Base-by-base conservation (phyloP, 2,329 filamentous ascomycete species). In the Orbilia javanica region DNA sequence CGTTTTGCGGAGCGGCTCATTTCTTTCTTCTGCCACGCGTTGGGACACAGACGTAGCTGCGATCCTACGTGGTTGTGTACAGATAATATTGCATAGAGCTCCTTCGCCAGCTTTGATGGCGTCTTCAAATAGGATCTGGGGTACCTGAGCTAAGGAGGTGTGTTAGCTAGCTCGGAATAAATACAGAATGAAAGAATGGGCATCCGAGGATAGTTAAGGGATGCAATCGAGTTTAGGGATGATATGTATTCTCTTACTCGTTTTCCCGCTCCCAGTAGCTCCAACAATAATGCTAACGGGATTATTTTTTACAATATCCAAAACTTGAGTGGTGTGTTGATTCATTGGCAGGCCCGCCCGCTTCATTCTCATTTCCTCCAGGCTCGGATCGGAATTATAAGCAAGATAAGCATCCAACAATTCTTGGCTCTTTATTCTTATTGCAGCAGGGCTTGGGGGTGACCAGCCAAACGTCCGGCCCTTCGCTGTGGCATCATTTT, bases 51-150 rank as follows among this genome's bases (percentile, higher is more conserved):
- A 85, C 1, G 83, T 85, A 11, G 86, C 86, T 25, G 86, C 86
- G 52, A 87, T 85, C 10, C 86, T 83, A 53, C 86, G 84, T 27
- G 86, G 86, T 69, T 88, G 86, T 4, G 87, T 86, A 79, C 86
- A 87, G 6, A 88, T 83, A 65, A 88, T 84, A 71, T 86, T 86
- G 81, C 87, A 88, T 27, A 80, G 66, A 4, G 83, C 84, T n/a
- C 86, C 86, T 13, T 78, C 64, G 1, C 84, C 84, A 4, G 79
- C 73, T 5, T 82, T 79, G 52, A 86, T 86, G 1, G 85, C 84
- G 68, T 87, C 81, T n/a, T 88, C 86, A 1, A 88, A 81, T 27
- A 88, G 75, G n/a, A 88, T 86, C 77, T 88, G 87, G n/a, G 87
- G 86, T 7, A 88, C 83, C 81, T 88, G 87, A 4, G 86, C 87